Base-by-base conservation (phyloP, 2,329 filamentous ascomycete species). In the Trichoderma breve region DNA sequence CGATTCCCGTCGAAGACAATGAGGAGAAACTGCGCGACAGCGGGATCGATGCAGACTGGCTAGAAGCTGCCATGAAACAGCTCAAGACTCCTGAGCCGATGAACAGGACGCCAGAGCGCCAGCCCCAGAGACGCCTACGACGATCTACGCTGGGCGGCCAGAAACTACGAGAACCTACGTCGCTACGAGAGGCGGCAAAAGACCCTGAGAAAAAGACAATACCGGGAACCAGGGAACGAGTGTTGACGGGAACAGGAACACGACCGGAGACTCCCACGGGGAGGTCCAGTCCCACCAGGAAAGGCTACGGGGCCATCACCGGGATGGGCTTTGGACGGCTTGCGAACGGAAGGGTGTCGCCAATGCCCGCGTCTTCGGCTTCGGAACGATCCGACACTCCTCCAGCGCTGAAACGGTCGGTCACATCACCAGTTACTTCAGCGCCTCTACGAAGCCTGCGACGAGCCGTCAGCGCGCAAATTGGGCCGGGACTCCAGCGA, bases 21-120 rank as follows among this genome's bases (percentile, higher is more conserved):
- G 80, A 82, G 34, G 76, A 79, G 34, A 80, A 82, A 63, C 84
- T 86, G 57, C 88, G 90, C 76, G 90, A 88, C 78, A 88, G 86
- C 30, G 84, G 89, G 34, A 86, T 89, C 74, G 81, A 88, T 57
- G 84, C 83, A 26, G 86, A 88, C 53, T 83, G 81, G 81, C 74
- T 77, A n/a, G 84, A 84, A 39, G 58, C 73, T 74, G 73, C 76
- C 75, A 72, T 71, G 74, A 69, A 55, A 70, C 71, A 73, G 68
- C 57, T 77, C 70, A 74, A 77, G 58, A 79, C 78, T 39, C 78
- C 80, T 32, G 78, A 81, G 70, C 74, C 77, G 71, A 53, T 73
- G 60, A 34, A 53, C 53, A 65, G 14, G 28, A 60, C 69, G 26
- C 60, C 60, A 15, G 62, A 71, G 39, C 61, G 61, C 18, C 47